Conservation (phyloP, 192 early-diverging fungal genomes). For the Coemansia sp. region DNA sequence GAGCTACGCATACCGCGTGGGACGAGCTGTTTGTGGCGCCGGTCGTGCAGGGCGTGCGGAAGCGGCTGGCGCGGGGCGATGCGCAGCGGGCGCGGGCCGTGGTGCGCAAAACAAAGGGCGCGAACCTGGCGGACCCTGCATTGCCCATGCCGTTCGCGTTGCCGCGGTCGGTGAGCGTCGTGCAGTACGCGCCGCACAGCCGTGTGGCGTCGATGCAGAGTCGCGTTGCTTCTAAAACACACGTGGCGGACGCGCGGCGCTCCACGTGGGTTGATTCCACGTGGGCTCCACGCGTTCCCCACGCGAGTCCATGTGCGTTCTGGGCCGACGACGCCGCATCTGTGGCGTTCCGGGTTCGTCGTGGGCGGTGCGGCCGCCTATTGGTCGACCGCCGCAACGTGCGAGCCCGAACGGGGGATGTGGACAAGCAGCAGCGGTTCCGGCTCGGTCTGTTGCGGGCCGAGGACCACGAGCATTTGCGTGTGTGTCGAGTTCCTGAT, state of each 20-base stretch:
- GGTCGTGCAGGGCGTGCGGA: constrained; percentile 24
- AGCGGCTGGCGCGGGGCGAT: constrained; percentile 26
- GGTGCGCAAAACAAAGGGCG: constrained; percentile 1
- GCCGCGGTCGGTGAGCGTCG: constrained; percentile 37
- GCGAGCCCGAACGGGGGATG: background rate
- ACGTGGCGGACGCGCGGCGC: constrained; percentile 14
- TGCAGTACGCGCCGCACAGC: constrained; percentile 32
- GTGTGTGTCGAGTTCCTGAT: background rate
- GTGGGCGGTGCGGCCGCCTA: constrained; percentile 34
- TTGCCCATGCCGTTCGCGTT: constrained; percentile 36
- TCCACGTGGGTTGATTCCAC: constrained; percentile 42
- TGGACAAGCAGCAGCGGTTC: constrained; percentile 20
- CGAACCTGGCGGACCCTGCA: constrained; percentile 9
- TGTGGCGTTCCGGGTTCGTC: constrained; percentile 39
- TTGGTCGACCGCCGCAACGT: constrained; percentile 41
- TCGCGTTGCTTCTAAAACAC: constrained; percentile 16
- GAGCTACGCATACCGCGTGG: constrained; percentile 2
- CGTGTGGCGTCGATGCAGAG: constrained; percentile 21
- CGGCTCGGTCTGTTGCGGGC: constrained; percentile 31
- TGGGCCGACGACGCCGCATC: constrained; percentile 18
- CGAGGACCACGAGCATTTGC: constrained; percentile 34
- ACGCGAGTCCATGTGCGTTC: constrained; percentile 6
- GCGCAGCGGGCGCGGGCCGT: constrained; percentile 27
- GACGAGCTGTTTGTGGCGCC: constrained; percentile 53
- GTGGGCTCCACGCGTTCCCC: too few relatives aligned